phyloP scores from a whole-genome alignment of 2,329 filamentous ascomycete species.

The Fusarium cicatricum region DNA sequence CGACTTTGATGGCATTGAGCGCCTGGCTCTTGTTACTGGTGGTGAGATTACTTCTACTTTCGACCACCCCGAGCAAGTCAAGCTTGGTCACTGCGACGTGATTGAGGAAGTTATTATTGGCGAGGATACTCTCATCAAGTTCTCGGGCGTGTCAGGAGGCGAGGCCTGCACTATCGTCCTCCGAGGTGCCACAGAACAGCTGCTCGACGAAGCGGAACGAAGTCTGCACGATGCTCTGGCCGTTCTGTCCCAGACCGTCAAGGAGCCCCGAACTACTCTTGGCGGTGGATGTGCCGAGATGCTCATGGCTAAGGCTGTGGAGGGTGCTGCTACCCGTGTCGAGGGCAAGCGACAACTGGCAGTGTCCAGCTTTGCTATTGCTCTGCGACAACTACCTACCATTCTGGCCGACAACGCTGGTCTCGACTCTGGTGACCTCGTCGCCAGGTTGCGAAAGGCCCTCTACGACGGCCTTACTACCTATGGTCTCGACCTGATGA shows the following conservation, averaged over 20 bases:
- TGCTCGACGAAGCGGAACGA: slow-evolving; percentile 95
- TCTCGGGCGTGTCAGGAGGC: slow-evolving; percentile 93
- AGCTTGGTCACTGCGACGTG: slow-evolving; percentile 91
- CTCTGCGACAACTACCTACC: slow-evolving; percentile 91
- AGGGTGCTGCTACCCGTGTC: slow-evolving; percentile 89
- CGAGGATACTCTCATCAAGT: slow-evolving; percentile 96
- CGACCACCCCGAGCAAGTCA: slow-evolving; percentile 96
- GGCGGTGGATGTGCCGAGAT: slow-evolving; percentile 98
- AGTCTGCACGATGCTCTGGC: slow-evolving; percentile 96
- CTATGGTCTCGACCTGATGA: slow-evolving; percentile 88
- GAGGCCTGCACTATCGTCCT: slow-evolving; percentile 97
- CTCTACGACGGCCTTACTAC: slow-evolving; percentile 95
- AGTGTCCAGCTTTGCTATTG: slow-evolving; percentile 87
- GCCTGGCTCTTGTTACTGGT: slow-evolving; percentile 91
- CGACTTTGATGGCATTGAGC: slow-evolving; percentile 98
- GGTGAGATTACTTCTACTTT: slow-evolving; percentile 98
- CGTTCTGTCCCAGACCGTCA: slow-evolving; percentile 95
- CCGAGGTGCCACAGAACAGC: slow-evolving; percentile 93
- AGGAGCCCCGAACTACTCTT: slow-evolving; percentile 91
- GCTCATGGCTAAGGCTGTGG: slow-evolving; percentile 98
- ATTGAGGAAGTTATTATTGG: slow-evolving; percentile 99
- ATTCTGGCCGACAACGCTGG: slow-evolving; percentile 98
- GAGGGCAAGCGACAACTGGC: slow-evolving; percentile 97
- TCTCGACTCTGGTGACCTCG: slow-evolving; percentile 92
- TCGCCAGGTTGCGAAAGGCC: slow-evolving; percentile 88